phyloP scores from a whole-genome alignment of 176 grass and related monocot species.

The Eleusine indica region DNA sequence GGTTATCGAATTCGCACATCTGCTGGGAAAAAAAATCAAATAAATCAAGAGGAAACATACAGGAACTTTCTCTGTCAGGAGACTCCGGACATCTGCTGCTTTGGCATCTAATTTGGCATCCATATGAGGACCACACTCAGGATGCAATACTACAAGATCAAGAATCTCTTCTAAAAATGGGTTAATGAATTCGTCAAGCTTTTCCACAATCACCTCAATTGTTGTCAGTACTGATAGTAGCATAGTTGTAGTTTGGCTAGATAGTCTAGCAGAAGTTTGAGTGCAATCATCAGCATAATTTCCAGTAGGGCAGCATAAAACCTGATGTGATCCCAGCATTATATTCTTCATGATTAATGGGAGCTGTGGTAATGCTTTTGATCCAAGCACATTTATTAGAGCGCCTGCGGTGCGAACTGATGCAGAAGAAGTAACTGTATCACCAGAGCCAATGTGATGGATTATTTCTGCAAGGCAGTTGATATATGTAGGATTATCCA shows the following conservation, averaged over 20 bases:
- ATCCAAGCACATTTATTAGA: constrained; percentile 81
- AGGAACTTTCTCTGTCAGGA: constrained; percentile 82
- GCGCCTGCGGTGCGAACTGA: constrained; percentile 65
- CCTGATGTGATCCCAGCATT: constrained; percentile 59
- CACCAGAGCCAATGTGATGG: constrained; percentile 59
- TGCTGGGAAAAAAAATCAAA: constrained; percentile 12
- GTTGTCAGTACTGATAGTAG: constrained; percentile 66
- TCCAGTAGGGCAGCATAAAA: constrained; percentile 57
- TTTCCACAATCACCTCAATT: constrained; percentile 77
- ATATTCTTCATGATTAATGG: constrained; percentile 83
- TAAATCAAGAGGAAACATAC: constrained; percentile 55
- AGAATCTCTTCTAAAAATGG: constrained; percentile 74
- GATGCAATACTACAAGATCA: constrained; percentile 72
- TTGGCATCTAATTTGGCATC: constrained; percentile 69
- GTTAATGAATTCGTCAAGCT: constrained; percentile 85
- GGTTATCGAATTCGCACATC: background rate
- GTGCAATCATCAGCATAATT: constrained; percentile 27
- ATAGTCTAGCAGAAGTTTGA: constrained; percentile 29
- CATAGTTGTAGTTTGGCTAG: constrained; percentile 39
- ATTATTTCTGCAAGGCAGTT: constrained; percentile 40
- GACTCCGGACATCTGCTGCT: constrained; percentile 61
- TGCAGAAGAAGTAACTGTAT: constrained; percentile 62
- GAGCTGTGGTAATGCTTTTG: constrained; percentile 76
- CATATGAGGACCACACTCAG: constrained; percentile 54
- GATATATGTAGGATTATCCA: constrained; percentile 45